Percentiles rank a stretch among this genome's conserved stretches.
Conservation (phyloP, 495 filamentous ascomycete species). For the Penicillium roqueforti region DNA sequence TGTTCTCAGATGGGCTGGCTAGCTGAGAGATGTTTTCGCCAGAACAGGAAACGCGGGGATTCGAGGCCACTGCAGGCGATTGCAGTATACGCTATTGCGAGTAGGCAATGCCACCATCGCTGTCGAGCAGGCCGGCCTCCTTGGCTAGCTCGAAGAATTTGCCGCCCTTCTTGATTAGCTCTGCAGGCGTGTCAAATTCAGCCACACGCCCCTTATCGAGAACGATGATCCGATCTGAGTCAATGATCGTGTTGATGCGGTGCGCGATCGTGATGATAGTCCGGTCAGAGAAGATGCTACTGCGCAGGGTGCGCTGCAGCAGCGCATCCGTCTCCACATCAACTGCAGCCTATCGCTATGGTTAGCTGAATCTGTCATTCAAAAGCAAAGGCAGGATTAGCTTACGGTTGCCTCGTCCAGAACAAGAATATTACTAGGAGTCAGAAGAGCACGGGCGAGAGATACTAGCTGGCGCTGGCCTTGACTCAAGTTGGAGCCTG, state of each 20-base stretch:
- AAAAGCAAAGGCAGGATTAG: constrained; percentile 1
- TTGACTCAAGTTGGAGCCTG: constrained; percentile 58
- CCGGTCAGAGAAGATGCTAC: constrained; percentile 69
- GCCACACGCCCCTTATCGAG: constrained; percentile 64
- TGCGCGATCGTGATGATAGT: constrained; percentile 99
- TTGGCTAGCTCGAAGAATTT: constrained; percentile 56
- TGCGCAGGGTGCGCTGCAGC: constrained; percentile 57
- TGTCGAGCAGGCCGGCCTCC: constrained; percentile 52
- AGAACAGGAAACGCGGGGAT: constrained; percentile 9
- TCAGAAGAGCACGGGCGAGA: constrained; percentile 86
- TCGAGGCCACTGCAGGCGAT: constrained; percentile 15
- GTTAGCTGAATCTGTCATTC: constrained; percentile 13
- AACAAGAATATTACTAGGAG: constrained; percentile 94
- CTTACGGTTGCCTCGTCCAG: constrained; percentile 88
- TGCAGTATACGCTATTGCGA: constrained; percentile 17
- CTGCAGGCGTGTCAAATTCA: constrained; percentile 56
- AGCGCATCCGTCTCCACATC: constrained; percentile 92
- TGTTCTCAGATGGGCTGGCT: constrained; percentile 9
- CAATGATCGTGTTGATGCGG: constrained; percentile 93
- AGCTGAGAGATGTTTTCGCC: constrained; percentile 6
- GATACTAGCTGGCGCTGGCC: constrained; percentile 85
- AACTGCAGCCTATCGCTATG: constrained; percentile 64
- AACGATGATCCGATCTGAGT: constrained; percentile 87
- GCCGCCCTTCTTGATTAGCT: constrained; percentile 48
- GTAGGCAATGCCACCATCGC: constrained; percentile 30